Conservation (phyloP, 768 basidiomycete species). For the Tephrocybe sp. region DNA sequence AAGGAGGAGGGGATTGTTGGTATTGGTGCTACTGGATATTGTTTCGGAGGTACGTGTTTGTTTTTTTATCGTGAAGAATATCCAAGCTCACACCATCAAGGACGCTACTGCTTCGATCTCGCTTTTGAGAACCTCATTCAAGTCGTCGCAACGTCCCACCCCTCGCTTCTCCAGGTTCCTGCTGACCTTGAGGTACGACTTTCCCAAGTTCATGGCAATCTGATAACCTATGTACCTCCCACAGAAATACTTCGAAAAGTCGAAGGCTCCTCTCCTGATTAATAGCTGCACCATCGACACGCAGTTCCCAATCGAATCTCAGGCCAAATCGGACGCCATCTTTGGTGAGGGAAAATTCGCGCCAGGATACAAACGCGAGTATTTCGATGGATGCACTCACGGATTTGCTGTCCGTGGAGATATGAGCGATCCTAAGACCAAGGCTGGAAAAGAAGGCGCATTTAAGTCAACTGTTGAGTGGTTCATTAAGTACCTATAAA, state of each 20-base stretch:
- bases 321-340: slow-evolving; percentile 47
- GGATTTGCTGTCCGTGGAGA: slow-evolving; percentile 47
- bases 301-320: slow-evolving; percentile 48
- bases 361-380: slow-evolving; percentile 47
- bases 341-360: slow-evolving; percentile 46
- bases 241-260: slow-evolving; percentile 45
- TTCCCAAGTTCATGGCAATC: background rate
- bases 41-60: slow-evolving; percentile 55
- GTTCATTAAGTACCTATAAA: slow-evolving; percentile 30
- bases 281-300: slow-evolving; percentile 60
- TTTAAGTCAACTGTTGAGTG: slow-evolving; percentile 53
- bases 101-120: slow-evolving; percentile 60
- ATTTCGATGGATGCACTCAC: slow-evolving; percentile 32
- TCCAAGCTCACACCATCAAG: slow-evolving; percentile 23
- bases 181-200: slow-evolving; percentile 61
- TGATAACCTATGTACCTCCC: background rate
- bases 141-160: slow-evolving; percentile 55
- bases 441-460: slow-evolving; percentile 55
- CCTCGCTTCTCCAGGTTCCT: slow-evolving; percentile 59
- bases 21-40: slow-evolving; percentile 68
- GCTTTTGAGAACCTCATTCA: slow-evolving; percentile 54
- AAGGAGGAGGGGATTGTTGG: slow-evolving; percentile 57
- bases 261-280: slow-evolving; percentile 63
- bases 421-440: slow-evolving; percentile 38
- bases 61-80: no score